Evolutionary conservation across 352 stramenopile genomes (phyloP).

Genomic region (Globisporangium paddicum): DNA sequence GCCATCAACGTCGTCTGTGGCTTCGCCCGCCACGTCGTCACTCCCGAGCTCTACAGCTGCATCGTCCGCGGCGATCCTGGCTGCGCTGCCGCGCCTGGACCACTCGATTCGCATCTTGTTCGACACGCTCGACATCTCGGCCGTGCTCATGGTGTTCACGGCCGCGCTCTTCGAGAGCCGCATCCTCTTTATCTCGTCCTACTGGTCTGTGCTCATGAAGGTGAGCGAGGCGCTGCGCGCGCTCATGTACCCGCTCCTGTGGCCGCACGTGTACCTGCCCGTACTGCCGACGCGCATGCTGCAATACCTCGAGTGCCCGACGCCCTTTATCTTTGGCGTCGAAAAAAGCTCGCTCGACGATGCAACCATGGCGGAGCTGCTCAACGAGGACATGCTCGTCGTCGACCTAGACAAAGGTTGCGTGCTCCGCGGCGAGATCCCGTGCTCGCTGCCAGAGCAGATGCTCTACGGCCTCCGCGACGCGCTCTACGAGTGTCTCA

Average conservation of each 20-base stretch:
- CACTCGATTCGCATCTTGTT: conserved; percentile 77
- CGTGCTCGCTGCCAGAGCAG: conserved; percentile 39
- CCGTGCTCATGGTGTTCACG: conserved; percentile 72
- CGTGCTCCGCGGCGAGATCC: conserved; percentile 44
- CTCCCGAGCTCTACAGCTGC: conserved; percentile 27
- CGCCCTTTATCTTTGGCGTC: conserved; percentile 82
- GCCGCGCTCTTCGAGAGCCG: conserved; percentile 75
- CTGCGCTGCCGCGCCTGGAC: conserved; percentile 54
- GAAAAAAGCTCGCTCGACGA: conserved; percentile 61
- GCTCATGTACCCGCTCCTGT: conserved; percentile 83
- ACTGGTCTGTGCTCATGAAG: conserved; percentile 80
- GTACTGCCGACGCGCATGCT: conserved; percentile 76
- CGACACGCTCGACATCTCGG: conserved; percentile 72
- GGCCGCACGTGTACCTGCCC: conserved; percentile 85
- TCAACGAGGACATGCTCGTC: conserved; percentile 63
- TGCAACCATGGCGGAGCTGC: conserved; percentile 33
- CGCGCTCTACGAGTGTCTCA: conserved; percentile 58
- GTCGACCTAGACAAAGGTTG: conserved; percentile 72
- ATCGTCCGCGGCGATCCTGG: conserved; percentile 31
- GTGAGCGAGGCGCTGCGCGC: conserved; percentile 69
- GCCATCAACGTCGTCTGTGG: neutral
- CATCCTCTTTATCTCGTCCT: conserved; percentile 77
- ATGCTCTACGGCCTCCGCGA: conserved; percentile 45
- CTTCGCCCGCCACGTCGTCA: conserved; percentile 26
- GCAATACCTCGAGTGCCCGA: conserved; percentile 83